phyloP scores from a whole-genome alignment of 805 yeast species.

The Komagataella kurtzmanii region DNA sequence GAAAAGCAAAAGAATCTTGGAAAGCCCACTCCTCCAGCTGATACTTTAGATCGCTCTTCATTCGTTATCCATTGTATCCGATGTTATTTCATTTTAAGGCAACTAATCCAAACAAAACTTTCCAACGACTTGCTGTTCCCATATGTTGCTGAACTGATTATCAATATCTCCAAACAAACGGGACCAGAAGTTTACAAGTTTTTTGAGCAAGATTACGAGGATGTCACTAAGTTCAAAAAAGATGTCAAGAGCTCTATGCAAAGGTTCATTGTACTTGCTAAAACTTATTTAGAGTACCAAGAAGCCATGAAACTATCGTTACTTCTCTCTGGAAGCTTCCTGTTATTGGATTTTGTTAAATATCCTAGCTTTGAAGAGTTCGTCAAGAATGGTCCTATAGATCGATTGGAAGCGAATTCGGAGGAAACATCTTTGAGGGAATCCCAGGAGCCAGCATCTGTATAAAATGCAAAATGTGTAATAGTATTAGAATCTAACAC shows the following conservation, averaged over 20 bases:
- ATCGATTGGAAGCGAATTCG: neutral
- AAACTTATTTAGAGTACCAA: neutral
- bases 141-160: neutral
- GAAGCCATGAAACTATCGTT: neutral
- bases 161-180: neutral
- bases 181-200: neutral
- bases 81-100: neutral
- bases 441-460: neutral
- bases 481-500: too few relatives aligned
- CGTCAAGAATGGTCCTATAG: neutral
- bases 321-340: neutral
- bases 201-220: neutral
- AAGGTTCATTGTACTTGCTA: neutral
- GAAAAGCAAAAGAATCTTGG: neutral
- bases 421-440: neutral
- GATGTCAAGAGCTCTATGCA: neutral
- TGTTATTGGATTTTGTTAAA: neutral
- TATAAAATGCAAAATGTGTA: neutral
- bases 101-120: neutral
- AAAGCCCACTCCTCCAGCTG: neutral
- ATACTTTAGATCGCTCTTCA: neutral
- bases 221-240: neutral
- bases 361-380: neutral
- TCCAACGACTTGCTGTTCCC: neutral
- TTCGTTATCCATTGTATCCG: neutral